phyloP scores from a whole-genome alignment of 768 basidiomycete species.

The Saitozyma podzolica region DNA sequence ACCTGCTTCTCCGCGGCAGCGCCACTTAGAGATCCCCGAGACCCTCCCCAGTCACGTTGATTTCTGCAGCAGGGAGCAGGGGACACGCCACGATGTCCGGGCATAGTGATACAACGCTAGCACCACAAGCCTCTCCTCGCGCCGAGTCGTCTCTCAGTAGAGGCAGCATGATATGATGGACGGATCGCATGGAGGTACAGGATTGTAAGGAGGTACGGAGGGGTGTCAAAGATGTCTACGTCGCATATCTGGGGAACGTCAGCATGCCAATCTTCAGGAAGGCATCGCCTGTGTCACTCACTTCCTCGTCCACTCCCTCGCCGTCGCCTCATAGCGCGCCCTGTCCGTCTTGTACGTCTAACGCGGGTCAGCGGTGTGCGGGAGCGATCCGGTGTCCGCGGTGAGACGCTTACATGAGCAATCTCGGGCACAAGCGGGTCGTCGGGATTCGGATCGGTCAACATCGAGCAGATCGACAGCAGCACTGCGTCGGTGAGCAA shows the following conservation, averaged over 20 bases:
- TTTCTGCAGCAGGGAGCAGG: background rate
- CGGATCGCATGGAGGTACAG: background rate
- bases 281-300: constrained; percentile 50
- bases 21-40: too few species aligned
- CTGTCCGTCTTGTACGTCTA: constrained; percentile 97
- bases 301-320: constrained; percentile 99
- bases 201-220: background rate
- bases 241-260: constrained; percentile 20
- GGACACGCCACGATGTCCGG: background rate
- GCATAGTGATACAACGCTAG: background rate
- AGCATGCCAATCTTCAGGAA: background rate
- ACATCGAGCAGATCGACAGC: constrained; percentile 97
- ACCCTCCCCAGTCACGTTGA: too few species aligned
- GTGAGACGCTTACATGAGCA: constrained; percentile 63
- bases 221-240: constrained; percentile 1
- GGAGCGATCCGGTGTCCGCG: background rate
- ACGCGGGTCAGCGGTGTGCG: background rate
- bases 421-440: constrained; percentile 98
- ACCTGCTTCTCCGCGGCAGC: too few species aligned
- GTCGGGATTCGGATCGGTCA: constrained; percentile 99
- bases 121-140: background rate
- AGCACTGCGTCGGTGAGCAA: constrained; percentile 58
- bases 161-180: background rate
- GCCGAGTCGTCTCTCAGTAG: background rate
- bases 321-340: constrained; percentile 93